phyloP scores from a whole-genome alignment of 305 asterid genomes.

The Fraxinus floribunda region DNA sequence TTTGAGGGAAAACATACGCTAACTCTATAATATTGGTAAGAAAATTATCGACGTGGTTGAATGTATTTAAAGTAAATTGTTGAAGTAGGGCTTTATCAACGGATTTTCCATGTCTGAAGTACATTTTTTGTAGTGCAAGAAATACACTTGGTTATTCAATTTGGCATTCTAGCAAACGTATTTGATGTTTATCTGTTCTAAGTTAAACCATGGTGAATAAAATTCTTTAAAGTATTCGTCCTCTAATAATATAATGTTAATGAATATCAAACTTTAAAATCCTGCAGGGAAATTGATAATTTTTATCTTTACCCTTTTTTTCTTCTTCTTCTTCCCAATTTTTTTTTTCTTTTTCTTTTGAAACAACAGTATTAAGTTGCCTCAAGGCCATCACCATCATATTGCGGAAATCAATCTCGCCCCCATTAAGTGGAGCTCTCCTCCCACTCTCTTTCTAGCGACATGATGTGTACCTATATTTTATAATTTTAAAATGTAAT shows the following conservation, averaged over 20 bases:
- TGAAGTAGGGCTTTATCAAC: neutral
- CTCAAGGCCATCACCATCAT: neutral
- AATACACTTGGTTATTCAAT: neutral
- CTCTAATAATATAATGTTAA: neutral
- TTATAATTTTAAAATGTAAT: neutral
- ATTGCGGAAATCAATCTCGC: neutral
- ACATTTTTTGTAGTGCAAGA: neutral
- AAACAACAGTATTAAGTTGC: neutral
- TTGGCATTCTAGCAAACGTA: neutral
- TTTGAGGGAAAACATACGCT: constrained; percentile 25
- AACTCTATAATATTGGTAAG: neutral
- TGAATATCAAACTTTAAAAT: neutral
- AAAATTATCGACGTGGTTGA: neutral
- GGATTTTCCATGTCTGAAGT: neutral
- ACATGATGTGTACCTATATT: neutral
- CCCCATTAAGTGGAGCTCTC: neutral
- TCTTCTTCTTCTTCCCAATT: too few species aligned
- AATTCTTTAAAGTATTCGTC: neutral
- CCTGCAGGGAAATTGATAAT: neutral
- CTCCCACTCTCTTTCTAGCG: neutral
- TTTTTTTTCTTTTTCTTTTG: too few species aligned
- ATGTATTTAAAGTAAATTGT: neutral
- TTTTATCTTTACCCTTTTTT: neutral
- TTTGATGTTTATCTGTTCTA: neutral
- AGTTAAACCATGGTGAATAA: neutral